Evolutionary conservation across 2,329 filamentous ascomycete species (phyloP).

Genomic region (Clonostachys rosea): DNA sequence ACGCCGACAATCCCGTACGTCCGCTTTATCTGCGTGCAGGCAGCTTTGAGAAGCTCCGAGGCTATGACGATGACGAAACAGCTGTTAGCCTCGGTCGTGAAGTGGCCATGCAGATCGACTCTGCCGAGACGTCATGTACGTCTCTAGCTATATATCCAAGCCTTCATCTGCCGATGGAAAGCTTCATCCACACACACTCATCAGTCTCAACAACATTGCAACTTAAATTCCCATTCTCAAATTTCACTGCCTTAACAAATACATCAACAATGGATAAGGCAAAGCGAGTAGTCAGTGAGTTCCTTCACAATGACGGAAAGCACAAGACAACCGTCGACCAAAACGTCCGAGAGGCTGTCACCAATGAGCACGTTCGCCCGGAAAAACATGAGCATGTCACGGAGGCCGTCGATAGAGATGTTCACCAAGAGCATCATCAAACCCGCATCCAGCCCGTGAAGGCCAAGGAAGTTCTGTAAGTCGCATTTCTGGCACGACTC

Average conservation of each 20-base stretch:
- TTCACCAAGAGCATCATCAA: slow-evolving; percentile 71
- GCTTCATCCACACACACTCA: neutral
- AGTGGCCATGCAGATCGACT: neutral
- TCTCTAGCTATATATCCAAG: neutral
- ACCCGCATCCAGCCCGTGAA: slow-evolving; percentile 62
- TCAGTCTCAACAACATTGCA: too few species aligned
- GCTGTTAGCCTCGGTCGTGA: neutral
- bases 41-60: too few species aligned
- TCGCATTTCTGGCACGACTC: slow-evolving; percentile 9
- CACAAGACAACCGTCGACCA: slow-evolving; percentile 70
- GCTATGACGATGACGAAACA: too few species aligned
- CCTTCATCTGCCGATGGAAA: neutral
- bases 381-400: slow-evolving; percentile 57
- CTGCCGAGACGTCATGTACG: neutral
- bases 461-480: slow-evolving; percentile 32
- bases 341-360: slow-evolving; percentile 54
- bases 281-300: slow-evolving; percentile 55
- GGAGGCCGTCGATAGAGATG: slow-evolving; percentile 61
- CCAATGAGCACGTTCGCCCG: slow-evolving; percentile 54
- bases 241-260: neutral
- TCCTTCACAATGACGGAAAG: slow-evolving; percentile 57
- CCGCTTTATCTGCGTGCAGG: too few species aligned
- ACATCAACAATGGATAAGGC: slow-evolving; percentile 54
- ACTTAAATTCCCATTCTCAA: neutral
- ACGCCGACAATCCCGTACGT: too few species aligned